Percentiles rank a stretch among this genome's conserved stretches.
Evolutionary conservation across 2,329 filamentous ascomycete genomes (phyloP).

Genomic region (Coniochaeta sp.): DNA sequence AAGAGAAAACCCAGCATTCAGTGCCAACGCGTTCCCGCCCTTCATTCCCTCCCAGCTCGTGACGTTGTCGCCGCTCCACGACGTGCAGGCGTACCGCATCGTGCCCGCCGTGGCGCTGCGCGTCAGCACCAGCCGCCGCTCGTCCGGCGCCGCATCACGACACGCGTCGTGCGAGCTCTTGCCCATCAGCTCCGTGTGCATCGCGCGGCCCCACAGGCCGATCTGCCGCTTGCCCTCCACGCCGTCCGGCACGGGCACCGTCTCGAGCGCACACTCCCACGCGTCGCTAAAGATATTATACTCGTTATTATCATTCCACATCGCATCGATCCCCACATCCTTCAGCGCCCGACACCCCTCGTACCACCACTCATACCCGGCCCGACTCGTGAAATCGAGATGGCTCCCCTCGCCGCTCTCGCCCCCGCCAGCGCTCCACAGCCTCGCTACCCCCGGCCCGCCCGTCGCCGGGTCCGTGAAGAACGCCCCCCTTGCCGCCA

Average conservation of each 20-base stretch:
- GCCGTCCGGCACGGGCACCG: conserved; percentile 18
- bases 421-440: conserved; percentile 68
- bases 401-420: conserved; percentile 64
- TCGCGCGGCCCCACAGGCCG: conserved; percentile 61
- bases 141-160: conserved; percentile 43
- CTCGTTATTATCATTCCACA: conserved; percentile 61
- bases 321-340: conserved; percentile 59
- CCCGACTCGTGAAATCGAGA: conserved; percentile 64
- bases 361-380: conserved; percentile 66
- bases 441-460: conserved; percentile 47
- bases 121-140: conserved; percentile 61
- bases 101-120: conserved; percentile 65
- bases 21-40: conserved; percentile 60
- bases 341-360: conserved; percentile 57
- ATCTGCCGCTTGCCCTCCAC: conserved; percentile 34
- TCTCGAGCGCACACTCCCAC: conserved; percentile 55
- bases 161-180: conserved; percentile 65
- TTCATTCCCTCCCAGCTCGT: conserved; percentile 69
- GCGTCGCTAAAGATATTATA: conserved; percentile 60
- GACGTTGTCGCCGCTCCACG: conserved; percentile 70
- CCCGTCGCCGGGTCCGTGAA: conserved; percentile 53
- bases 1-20: conserved; percentile 61
- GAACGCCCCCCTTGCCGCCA: conserved; percentile 51
- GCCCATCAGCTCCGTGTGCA: conserved; percentile 66
- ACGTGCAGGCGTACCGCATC: conserved; percentile 61